Evolutionary conservation across 805 yeast genomes (phyloP), one percentile per base, ranked within the genome.

Genomic region (Candida fluviatilis): DNA sequence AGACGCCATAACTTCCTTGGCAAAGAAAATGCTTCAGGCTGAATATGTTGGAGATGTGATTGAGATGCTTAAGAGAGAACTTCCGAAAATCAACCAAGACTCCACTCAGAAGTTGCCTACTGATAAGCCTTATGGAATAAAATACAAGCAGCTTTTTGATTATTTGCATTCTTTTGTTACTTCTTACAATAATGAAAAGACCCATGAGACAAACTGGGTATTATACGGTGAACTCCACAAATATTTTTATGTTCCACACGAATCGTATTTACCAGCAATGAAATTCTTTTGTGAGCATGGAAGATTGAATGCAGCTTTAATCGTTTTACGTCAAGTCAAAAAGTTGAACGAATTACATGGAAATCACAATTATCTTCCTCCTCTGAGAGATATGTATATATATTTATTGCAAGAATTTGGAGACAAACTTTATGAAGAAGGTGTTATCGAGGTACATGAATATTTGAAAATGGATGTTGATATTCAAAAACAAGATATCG

Each of bases 341-440:
- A 66, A 66, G 48, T 56, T 76, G 23, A 74, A 77, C 48, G 78
- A 77, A 52, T 64, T 72, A 14, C 75, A 74, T 30, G 78, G 78
- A 8, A 41, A 31, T 19, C 52, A 47, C 32, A 41, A 40, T 31
- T 43, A 48, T 37, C 34, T 45, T 16, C 64, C 69, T 10, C 65
- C 69, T 4, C 58, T 51, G 58, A 54, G 59, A 35, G 80, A 77
- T 16, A 75, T 83, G 56, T 86, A 84, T 49, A 56, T 71, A 38
- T 74, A 74, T 46, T 55, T 84, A 17, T 79, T 85, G 52, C 65
- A 72, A 36, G 73, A 73, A 34, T 83, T 83, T 59, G 84, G 88
- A 1, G 67, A 69, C 35, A 62, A 64, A 37, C 58, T 70, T 24
- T 84, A 80, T 47, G 78, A 73, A 40, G 80, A 79, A 5, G 93